These are phyloP conservation scores for Echria macrotheca DNA, from an alignment of 495 filamentous ascomycete genomes.

Conservation along the genomic window DNA sequence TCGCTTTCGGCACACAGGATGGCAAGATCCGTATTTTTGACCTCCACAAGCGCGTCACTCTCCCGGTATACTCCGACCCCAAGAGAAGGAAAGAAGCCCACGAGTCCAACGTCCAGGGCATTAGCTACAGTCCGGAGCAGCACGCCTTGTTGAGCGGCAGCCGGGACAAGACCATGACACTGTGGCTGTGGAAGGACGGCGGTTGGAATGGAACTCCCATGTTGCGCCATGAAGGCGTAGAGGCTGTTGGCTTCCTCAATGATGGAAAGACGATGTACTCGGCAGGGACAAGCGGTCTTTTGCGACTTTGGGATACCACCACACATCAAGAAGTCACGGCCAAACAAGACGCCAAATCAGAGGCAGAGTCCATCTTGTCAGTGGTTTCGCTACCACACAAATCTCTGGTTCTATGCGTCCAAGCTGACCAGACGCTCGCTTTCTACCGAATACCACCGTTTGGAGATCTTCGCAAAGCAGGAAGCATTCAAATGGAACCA, in stretches of 20 bases:
- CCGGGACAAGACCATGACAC: constrained; percentile 86
- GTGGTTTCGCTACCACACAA: constrained; percentile 58
- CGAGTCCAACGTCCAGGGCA: constrained; percentile 79
- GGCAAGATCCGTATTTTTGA: constrained; percentile 90
- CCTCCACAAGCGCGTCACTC: constrained; percentile 71
- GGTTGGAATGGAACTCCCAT: constrained; percentile 84
- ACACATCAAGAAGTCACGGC: constrained; percentile 72
- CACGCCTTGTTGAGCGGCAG: constrained; percentile 80
- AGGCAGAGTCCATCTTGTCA: constrained; percentile 72
- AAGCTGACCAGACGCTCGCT: constrained; percentile 79
- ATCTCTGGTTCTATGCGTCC: constrained; percentile 71
- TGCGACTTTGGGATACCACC: constrained; percentile 77
- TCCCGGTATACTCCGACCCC: constrained; percentile 55
- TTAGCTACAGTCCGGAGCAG: constrained; percentile 71
- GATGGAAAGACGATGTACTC: constrained; percentile 67
- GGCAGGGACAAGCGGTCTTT: constrained; percentile 75
- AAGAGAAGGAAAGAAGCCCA: constrained; percentile 61
- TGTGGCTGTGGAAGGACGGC: constrained; percentile 86
- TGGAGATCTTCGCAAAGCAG: constrained; percentile 19
- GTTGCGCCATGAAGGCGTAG: constrained; percentile 77
- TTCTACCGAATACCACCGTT: constrained; percentile 54
- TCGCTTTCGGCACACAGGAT: constrained; percentile 90
- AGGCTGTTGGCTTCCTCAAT: constrained; percentile 73
- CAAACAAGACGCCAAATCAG: constrained; percentile 59
- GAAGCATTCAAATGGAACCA: constrained; percentile 33